Evolutionary conservation across 768 basidiomycete genomes (phyloP).

Genomic region (Boletus eberwhitei): DNA sequence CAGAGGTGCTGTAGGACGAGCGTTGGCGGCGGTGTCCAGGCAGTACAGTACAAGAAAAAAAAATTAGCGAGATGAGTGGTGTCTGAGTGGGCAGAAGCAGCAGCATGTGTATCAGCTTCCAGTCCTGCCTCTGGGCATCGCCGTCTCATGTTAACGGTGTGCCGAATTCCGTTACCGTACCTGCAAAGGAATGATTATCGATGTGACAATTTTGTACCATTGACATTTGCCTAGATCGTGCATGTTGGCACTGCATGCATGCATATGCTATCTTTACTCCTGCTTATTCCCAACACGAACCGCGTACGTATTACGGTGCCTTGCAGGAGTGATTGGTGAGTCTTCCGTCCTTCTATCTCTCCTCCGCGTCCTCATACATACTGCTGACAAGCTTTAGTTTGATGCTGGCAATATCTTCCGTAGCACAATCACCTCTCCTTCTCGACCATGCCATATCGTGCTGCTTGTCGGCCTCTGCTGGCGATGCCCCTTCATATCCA

Average conservation of each 20-base stretch:
- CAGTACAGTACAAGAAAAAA: conserved; percentile 12
- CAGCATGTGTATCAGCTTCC: conserved; percentile 23
- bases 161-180: conserved; percentile 6
- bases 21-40: conserved; percentile 9
- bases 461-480: conserved; percentile 7
- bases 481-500: conserved; percentile 21
- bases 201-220: conserved; percentile 14
- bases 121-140: conserved; percentile 26
- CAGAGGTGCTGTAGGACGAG: background rate
- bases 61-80: conserved; percentile 25
- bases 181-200: conserved; percentile 14
- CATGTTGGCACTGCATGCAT: conserved; percentile 18
- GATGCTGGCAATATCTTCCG: conserved; percentile 1
- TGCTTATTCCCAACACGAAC: conserved; percentile 16
- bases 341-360: conserved; percentile 12
- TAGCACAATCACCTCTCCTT: conserved; percentile 1
- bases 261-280: conserved; percentile 21
- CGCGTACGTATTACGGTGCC: conserved; percentile 21
- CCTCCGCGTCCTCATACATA: background rate
- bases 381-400: conserved; percentile 20
- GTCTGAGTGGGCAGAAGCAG: conserved; percentile 30
- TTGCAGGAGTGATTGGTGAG: conserved; percentile 15
- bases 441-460: conserved; percentile 7
- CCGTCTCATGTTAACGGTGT: conserved; percentile 16
- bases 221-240: conserved; percentile 10